phyloP scores from a whole-genome alignment of 2,329 filamentous ascomycete genomes.

The Colletotrichum tanaceti region DNA sequence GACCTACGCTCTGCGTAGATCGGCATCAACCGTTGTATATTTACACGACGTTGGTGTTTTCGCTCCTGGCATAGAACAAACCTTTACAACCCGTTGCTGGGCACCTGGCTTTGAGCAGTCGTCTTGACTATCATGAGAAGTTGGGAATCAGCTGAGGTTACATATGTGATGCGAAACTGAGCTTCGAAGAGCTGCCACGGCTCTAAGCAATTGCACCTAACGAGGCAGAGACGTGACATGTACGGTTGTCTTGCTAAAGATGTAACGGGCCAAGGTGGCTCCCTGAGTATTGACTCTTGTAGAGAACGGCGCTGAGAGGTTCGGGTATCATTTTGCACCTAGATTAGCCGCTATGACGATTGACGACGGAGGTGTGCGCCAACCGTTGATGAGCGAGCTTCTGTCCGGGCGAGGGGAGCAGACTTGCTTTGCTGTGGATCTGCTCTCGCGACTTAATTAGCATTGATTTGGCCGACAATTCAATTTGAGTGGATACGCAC shows the following conservation, averaged over 20 bases:
- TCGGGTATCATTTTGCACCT: background rate
- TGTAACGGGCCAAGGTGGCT: background rate
- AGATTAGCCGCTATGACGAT: background rate
- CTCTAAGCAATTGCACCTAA: background rate
- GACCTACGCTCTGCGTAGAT: conserved; percentile 39
- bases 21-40: conserved; percentile 34
- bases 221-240: background rate
- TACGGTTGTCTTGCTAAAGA: background rate
- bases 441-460: background rate
- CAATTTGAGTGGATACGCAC: background rate
- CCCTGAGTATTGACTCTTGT: background rate
- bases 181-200: background rate
- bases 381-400: background rate
- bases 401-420: too few species aligned
- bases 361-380: background rate
- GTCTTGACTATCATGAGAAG: conserved; percentile 43
- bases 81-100: conserved; percentile 40
- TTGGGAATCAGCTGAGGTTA: conserved; percentile 43
- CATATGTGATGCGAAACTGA: background rate
- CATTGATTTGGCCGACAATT: background rate
- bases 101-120: conserved; percentile 43
- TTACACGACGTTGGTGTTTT: conserved; percentile 37
- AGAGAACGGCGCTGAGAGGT: background rate
- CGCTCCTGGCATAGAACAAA: conserved; percentile 42
- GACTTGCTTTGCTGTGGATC: background rate